phyloP scores from a whole-genome alignment of 345 rosid genomes.

The Hirschfeldia incana region DNA sequence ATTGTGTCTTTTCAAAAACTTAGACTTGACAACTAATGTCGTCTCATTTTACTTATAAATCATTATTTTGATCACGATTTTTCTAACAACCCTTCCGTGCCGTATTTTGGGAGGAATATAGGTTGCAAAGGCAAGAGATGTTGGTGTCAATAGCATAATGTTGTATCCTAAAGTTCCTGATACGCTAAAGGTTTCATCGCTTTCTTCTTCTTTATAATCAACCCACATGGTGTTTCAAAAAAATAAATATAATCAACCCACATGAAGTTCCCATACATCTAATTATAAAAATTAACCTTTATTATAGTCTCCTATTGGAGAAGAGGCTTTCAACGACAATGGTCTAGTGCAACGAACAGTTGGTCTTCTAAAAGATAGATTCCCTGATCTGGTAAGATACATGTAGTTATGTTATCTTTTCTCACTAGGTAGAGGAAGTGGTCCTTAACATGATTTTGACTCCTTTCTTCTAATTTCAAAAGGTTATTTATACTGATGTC shows the following conservation, averaged over 20 bases:
- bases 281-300: neutral
- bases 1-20: neutral
- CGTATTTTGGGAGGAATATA: constrained; percentile 27
- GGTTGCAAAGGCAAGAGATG: constrained; percentile 88
- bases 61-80: neutral
- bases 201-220: neutral
- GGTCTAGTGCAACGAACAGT: constrained; percentile 83
- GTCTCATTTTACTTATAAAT: neutral
- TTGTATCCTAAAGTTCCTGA: constrained; percentile 95
- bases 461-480: constrained; percentile 13
- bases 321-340: constrained; percentile 84
- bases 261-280: neutral
- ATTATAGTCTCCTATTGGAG: constrained; percentile 70
- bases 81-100: neutral
- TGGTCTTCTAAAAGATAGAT: constrained; percentile 73
- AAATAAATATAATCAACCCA: no score
- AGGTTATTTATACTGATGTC: constrained; percentile 93
- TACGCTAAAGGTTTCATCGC: constrained; percentile 63
- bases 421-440: constrained; percentile 1
- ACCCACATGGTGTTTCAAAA: no score
- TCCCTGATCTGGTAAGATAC: constrained; percentile 78
- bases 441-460: neutral
- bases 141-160: constrained; percentile 81
- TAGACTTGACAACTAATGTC: neutral
- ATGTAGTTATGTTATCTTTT: neutral